Base-by-base conservation (phyloP, 139 green algal genomes). In the Chlorella sp. region DNA sequence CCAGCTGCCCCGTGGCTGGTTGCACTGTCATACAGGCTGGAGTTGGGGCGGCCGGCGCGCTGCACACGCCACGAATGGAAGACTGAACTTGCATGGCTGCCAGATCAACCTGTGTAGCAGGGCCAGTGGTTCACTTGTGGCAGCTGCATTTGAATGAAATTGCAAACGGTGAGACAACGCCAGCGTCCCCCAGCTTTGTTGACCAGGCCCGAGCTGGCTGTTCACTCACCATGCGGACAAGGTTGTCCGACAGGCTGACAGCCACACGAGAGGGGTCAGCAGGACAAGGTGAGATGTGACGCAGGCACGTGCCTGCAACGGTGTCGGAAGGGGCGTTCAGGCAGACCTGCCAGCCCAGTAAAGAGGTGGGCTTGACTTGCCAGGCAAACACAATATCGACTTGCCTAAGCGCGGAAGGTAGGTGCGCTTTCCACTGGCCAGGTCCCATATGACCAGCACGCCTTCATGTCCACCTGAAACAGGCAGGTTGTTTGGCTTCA, bases 391-490 rank as follows among this genome's bases (percentile, higher is more conserved):
- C 70, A 11, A 17, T 26, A n/a, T 30, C 65, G 14, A 73, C 70
- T 76, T 32, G 48, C 72, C 72, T 19, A 78, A 32, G 30, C 72
- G 72, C 16, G 72, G 72, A 48, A 78, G 43, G 43, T 78, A 78
- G 0, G 72, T 48, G 20, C 72, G 43, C 72, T 32, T 26, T 13
- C 72, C 72, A 20, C 40, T 78, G 43, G 72, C 40, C 40, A 78
- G 24, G 22, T 78, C 72, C 72, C 72, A 78, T 32, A 78, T 48
- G 30, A 78, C 72, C 28, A 78, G 72, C 72, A 78, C 72, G 30
- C 72, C 72, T 32, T 78, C 72, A 14, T 78, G 72, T 0, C 72
- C 72, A 32, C 72, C 72, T 78, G 44, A 43, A 77, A 32, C 14
- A 34, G 36, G 1, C 11, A 38, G 64, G 30, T 3, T 60, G 9